phyloP scores from a whole-genome alignment of 1,139 yeast genomes.

The Geotrichum histeridarum region DNA sequence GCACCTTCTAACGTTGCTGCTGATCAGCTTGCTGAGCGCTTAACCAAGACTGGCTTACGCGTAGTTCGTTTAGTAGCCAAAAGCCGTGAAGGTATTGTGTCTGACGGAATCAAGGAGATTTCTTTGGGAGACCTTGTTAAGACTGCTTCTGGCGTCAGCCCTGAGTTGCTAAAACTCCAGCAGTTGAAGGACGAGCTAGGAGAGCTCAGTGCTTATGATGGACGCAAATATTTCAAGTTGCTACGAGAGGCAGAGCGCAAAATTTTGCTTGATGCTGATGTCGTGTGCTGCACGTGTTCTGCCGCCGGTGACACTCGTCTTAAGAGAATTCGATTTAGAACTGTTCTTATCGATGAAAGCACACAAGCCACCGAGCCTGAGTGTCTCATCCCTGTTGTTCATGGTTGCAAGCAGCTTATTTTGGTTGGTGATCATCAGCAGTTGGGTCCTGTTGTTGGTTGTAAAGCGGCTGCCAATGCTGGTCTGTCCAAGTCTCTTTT shows the following conservation, averaged over 20 bases:
- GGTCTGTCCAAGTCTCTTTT: constrained; percentile 82
- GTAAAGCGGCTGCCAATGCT: constrained; percentile 74
- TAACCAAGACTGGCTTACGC: constrained; percentile 60
- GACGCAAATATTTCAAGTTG: constrained; percentile 42
- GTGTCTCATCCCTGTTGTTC: constrained; percentile 78
- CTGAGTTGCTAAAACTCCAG: constrained; percentile 55
- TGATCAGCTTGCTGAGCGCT: constrained; percentile 77
- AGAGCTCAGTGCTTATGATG: constrained; percentile 57
- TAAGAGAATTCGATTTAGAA: constrained; percentile 51
- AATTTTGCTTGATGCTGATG: constrained; percentile 59
- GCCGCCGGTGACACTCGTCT: constrained; percentile 81
- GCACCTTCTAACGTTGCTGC: constrained; percentile 96
- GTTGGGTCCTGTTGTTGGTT: constrained; percentile 83
- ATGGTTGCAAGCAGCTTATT: constrained; percentile 83
- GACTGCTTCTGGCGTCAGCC: constrained; percentile 42
- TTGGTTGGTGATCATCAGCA: constrained; percentile 95
- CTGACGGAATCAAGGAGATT: constrained; percentile 28
- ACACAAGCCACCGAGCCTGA: constrained; percentile 95
- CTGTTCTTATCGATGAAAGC: constrained; percentile 85
- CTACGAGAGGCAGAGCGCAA: constrained; percentile 47
- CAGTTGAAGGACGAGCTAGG: constrained; percentile 62
- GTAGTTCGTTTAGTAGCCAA: constrained; percentile 76
- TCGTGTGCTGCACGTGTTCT: constrained; percentile 86
- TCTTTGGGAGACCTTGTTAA: constrained; percentile 46
- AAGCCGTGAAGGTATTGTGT: constrained; percentile 50